Base-by-base conservation (phyloP, 2,329 filamentous ascomycete genomes). In the Neurospora crassa region DNA sequence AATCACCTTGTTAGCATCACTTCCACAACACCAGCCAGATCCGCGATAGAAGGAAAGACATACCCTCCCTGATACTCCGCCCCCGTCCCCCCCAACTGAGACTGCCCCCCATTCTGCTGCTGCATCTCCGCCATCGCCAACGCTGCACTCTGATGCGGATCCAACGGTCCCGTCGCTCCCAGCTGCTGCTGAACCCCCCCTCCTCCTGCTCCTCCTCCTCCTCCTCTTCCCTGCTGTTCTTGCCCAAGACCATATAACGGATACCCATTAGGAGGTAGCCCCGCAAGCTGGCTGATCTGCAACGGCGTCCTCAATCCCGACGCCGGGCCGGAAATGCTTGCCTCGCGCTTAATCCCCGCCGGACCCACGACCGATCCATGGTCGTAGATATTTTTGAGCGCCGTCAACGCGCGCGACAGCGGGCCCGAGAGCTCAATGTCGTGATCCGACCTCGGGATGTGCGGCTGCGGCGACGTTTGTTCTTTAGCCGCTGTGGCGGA, bases 121-220 rank as follows among this genome's bases (percentile, higher is more conserved):
- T 90, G 88, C 82, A 91, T 84, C 77, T 89, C 87, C 1, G 89
- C 85, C 88, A 90, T 90, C 68, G 88, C 87, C 53, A 90, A 79
- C 1, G 89, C 88, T 0, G 88, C 88, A 75, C 89, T 86, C 73
- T 89, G 86, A 68, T 89, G 87, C 11, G 87, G 83, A 73, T 89
- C 86, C 20, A 83, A 78, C 11, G 47, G 24, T 0, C 24, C 20
- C 34, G 40, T 16, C 41, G 37, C 6, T 67, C 78, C 77, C 77
- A 77, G 37, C 40, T 42, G 42, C 53, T 72, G 67, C 11, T 40
- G 34, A 29, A 20, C 5, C 20, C 67, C 5, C 20, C 67, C 67
- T n/a, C 8, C 34, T 47, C 43, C n/a, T 34, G n/a, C 29, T 24
- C 2, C 67, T 67, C 67, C 59, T 42, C 70, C 59, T 47, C 70